A percentile compares a stretch with the other conserved stretches of the same genome.
Conservation (phyloP, 352 stramenopile species). For the Aphanomyces invadans region DNA sequence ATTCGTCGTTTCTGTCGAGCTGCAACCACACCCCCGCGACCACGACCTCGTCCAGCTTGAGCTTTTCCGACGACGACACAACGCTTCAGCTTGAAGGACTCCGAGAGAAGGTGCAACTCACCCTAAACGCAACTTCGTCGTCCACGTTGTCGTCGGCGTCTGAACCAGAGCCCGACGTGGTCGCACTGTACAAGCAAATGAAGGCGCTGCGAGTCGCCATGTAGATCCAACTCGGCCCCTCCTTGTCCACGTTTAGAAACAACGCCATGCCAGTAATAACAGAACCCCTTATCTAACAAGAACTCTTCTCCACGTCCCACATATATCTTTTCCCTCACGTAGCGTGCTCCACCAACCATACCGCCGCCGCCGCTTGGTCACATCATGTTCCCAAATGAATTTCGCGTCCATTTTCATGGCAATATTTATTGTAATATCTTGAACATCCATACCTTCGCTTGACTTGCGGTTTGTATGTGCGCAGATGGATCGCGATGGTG, state of each 20-base stretch:
- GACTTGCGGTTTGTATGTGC: no score
- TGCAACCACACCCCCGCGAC: conserved; percentile 8
- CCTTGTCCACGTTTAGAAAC: no score
- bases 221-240: conserved; percentile 3
- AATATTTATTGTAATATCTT: no score
- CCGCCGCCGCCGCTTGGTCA: no score
- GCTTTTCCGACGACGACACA: background rate
- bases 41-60: background rate
- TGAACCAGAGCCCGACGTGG: background rate
- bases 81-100: conserved; percentile 3
- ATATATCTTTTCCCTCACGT: no score
- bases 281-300: conserved; percentile 8
- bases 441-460: no score
- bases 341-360: no score
- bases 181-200: conserved; percentile 22
- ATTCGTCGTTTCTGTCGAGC: conserved; percentile 6
- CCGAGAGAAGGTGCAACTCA: conserved; percentile 14
- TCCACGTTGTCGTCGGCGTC: background rate
- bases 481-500: no score
- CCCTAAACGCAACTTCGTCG: background rate
- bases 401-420: no score
- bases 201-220: conserved; percentile 23
- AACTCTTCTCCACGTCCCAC: no score
- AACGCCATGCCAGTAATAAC: no score
- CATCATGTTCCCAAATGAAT: no score